A percentile compares a stretch with the other conserved stretches of the same genome.
Conservation (phyloP, 2,329 filamentous ascomycete genomes). For the Stylonectria norvegica region DNA sequence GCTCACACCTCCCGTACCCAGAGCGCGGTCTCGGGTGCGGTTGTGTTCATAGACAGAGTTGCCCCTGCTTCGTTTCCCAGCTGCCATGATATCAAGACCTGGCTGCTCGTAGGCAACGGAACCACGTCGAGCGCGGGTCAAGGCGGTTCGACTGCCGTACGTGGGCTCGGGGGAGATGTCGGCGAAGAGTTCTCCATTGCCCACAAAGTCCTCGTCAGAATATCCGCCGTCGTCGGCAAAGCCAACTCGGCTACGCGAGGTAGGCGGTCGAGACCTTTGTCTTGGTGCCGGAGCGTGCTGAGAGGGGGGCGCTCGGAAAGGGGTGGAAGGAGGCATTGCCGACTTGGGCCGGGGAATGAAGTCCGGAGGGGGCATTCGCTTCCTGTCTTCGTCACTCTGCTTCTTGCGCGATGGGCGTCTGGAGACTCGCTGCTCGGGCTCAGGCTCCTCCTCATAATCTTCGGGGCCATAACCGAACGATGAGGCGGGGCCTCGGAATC, state of each 20-base stretch:
- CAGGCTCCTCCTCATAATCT: conserved; percentile 39
- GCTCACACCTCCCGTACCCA: conserved; percentile 32
- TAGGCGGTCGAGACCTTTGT: conserved; percentile 31
- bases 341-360: conserved; percentile 36
- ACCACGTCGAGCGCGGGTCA: conserved; percentile 34
- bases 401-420: conserved; percentile 41
- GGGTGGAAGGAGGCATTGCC: conserved; percentile 26
- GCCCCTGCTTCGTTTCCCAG: conserved; percentile 34
- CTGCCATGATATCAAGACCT: conserved; percentile 40
- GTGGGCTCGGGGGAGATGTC: conserved; percentile 36
- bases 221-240: conserved; percentile 31
- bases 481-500: conserved; percentile 30
- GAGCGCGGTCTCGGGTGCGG: no score
- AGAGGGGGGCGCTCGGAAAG: conserved; percentile 30
- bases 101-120: conserved; percentile 38
- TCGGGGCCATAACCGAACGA: conserved; percentile 35
- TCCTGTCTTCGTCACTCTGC: conserved; percentile 41
- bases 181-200: conserved; percentile 36
- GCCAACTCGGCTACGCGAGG: conserved; percentile 30
- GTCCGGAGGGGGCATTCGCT: conserved; percentile 48
- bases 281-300: conserved; percentile 25
- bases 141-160: conserved; percentile 33
- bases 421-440: conserved; percentile 31
- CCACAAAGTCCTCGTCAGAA: conserved; percentile 39
- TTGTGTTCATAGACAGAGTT: conserved; percentile 43